phyloP scores from a whole-genome alignment of 495 filamentous ascomycete species.

The Daldinia bambusicola region DNA sequence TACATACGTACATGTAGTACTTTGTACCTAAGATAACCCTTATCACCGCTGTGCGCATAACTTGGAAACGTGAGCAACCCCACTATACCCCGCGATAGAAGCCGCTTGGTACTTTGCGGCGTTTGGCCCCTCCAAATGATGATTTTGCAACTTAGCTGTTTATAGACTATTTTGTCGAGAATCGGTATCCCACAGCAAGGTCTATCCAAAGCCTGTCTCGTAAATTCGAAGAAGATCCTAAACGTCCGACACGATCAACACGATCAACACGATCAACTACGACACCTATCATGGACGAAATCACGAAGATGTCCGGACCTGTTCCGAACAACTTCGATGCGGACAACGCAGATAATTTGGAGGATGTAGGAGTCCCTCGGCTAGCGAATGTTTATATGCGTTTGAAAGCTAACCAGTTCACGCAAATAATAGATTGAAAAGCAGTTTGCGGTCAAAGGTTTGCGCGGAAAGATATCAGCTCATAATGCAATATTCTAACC shows the following conservation, averaged over 20 bases:
- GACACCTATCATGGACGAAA: constrained; percentile 39
- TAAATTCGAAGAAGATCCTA: not conserved
- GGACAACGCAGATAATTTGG: constrained; percentile 59
- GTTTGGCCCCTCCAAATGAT: not conserved
- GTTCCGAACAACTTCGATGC: constrained; percentile 57
- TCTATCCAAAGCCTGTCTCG: not conserved
- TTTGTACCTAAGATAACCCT: no score
- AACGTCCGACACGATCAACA: not conserved
- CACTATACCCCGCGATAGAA: not conserved
- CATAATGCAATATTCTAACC: constrained; percentile 2
- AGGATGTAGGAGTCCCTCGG: constrained; percentile 51
- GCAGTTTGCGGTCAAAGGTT: constrained; percentile 98
- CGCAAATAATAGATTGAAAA: constrained; percentile 84
- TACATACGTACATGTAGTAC: no score
- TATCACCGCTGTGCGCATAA: no score
- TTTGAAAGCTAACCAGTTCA: not conserved
- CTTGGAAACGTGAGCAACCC: not conserved
- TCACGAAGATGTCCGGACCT: constrained; percentile 45
- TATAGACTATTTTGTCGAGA: not conserved
- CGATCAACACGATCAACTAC: not conserved
- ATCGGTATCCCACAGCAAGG: not conserved
- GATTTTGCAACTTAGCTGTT: not conserved
- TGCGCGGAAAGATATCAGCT: constrained; percentile 15
- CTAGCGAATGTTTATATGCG: not conserved
- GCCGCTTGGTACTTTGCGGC: no score